A percentile compares a stretch with the other conserved stretches of the same genome.
phyloP scores from a whole-genome alignment of 2,329 filamentous ascomycete genomes.

The Pestalotiopsis sp. region DNA sequence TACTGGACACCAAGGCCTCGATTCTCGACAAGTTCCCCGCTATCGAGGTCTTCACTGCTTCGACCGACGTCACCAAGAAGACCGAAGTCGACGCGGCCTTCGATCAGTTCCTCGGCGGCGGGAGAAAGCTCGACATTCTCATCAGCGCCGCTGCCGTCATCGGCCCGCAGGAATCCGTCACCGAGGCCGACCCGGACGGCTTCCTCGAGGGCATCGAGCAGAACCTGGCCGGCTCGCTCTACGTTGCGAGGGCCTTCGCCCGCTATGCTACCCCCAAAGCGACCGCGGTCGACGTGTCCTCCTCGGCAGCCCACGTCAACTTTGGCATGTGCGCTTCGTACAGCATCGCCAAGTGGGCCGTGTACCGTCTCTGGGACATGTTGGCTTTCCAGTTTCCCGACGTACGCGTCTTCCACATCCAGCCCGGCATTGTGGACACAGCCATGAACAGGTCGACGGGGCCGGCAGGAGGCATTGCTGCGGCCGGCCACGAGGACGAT shows the following conservation, averaged over 20 bases:
- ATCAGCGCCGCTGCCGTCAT: conserved; percentile 37
- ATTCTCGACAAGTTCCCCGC: conserved; percentile 34
- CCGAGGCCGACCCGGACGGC: conserved; percentile 27
- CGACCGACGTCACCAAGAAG: conserved; percentile 32
- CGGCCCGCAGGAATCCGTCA: conserved; percentile 27
- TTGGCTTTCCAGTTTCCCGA: conserved; percentile 39
- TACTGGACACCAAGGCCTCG: conserved; percentile 35
- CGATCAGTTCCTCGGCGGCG: conserved; percentile 23
- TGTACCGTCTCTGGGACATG: conserved; percentile 41
- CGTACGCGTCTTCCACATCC: conserved; percentile 39
- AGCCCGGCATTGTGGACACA: conserved; percentile 39
- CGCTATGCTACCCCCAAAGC: conserved; percentile 29
- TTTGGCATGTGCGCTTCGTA: conserved; percentile 34
- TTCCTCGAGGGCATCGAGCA: conserved; percentile 33
- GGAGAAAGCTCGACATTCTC: conserved; percentile 38
- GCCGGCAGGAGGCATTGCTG: conserved; percentile 15
- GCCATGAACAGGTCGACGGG: conserved; percentile 20
- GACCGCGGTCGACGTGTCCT: conserved; percentile 35
- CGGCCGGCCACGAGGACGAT: conserved; percentile 29
- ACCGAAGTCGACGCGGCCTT: conserved; percentile 34
- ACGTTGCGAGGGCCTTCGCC: conserved; percentile 35
- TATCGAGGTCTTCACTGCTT: conserved; percentile 31
- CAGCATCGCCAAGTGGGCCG: conserved; percentile 41
- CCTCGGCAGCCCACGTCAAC: conserved; percentile 33
- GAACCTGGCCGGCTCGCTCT: conserved; percentile 34